Base-by-base conservation (phyloP, 768 basidiomycete species). In the Pholiota microspora region DNA sequence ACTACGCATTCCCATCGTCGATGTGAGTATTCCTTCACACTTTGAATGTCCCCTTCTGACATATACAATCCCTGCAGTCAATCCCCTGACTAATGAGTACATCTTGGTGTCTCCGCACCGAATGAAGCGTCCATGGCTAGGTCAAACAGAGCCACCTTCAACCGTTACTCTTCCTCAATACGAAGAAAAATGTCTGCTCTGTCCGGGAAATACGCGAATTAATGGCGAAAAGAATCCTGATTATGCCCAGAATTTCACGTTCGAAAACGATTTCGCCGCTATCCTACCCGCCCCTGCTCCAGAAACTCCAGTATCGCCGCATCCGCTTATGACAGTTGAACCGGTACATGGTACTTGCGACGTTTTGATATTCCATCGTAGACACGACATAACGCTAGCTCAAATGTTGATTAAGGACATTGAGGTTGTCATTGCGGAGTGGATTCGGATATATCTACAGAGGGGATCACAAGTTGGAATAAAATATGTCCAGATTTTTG, bases 61-160 rank as follows among this genome's bases (percentile, higher is more conserved):
- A 27, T 16, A 49, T 32, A 55, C 31, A 56, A 47, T 35, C 51
- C 51, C 52, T 44, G 12, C 63, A 94, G 92, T 82, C 66, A 95
- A 95, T 63, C 91, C 93, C 3, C 79, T 95, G 54, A 85, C 82
- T 0, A 79, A 82, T 55, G 86, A 87, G 61, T 77, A 90, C 64
- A 73, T 94, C 51, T 83, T 95, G 29, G 88, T 94, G 31, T 94
- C 92, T 34, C 92, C 94, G 0, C 94, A 96, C 69, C 88, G 94
- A 49, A 92, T 79, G 7, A 92, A 90, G 63, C 84, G 94, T 16
- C 94, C 94, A 12, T 97, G 94, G 94, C 78, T 86, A 35, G 94
- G 94, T 27, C 92, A 95, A 66, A 83, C 84, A 1, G 94, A 96
- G 58, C 68, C 83, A 1, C 77, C 86, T 0, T 78, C 85, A 54